phyloP scores from a whole-genome alignment of 257 asterid species.

The Eucommia ulmoides region DNA sequence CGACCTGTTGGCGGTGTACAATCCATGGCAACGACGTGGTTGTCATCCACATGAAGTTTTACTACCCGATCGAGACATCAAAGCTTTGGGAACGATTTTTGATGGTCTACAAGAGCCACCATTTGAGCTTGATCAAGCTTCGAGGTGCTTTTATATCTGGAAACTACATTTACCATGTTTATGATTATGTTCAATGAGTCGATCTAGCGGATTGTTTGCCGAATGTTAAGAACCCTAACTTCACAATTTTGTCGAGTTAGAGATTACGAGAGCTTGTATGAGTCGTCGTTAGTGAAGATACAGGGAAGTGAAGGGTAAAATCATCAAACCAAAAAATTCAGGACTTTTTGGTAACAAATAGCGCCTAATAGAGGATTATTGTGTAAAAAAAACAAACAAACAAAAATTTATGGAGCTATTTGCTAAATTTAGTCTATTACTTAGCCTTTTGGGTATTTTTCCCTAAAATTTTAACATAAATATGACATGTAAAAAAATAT shows the following conservation, averaged over 20 bases:
- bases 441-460: too few species aligned
- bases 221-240: conserved; percentile 46
- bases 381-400: too few species aligned
- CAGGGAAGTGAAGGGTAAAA: too few species aligned
- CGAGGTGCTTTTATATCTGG: conserved; percentile 70
- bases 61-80: conserved; percentile 39
- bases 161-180: conserved; percentile 48
- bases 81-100: conserved; percentile 49
- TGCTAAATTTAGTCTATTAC: too few species aligned
- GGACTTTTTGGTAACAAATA: too few species aligned
- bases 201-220: conserved; percentile 53
- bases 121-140: conserved; percentile 62
- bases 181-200: conserved; percentile 56
- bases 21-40: conserved; percentile 51
- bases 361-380: too few species aligned
- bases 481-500: too few species aligned
- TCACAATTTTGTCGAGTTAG: conserved; percentile 66
- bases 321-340: too few species aligned
- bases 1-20: conserved; percentile 82
- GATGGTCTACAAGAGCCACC: conserved; percentile 57
- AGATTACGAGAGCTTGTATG: too few species aligned
- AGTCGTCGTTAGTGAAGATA: too few species aligned
- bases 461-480: too few species aligned
- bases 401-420: too few species aligned
- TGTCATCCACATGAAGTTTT: conserved; percentile 65